phyloP scores from a whole-genome alignment of 371 early-diverging fungal species.

The Mucor indicus region DNA sequence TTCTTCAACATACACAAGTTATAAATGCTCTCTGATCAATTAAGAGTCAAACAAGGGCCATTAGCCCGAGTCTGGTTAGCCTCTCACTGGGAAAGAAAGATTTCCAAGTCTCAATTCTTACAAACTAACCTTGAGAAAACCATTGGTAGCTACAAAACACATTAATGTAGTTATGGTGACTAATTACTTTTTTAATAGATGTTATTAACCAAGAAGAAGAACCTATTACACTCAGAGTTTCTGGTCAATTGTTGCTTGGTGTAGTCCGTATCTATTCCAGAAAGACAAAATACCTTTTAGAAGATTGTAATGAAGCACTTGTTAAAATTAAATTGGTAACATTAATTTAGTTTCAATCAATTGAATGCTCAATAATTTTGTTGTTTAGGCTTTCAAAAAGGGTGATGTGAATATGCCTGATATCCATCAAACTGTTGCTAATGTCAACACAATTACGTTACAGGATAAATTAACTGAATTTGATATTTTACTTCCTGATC shows the following conservation, averaged over 20 bases:
- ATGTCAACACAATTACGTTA: conserved; percentile 81
- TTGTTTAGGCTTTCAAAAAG: conserved; percentile 74
- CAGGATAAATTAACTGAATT: conserved; percentile 86
- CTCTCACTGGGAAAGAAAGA: conserved; percentile 95
- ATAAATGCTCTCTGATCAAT: conserved; percentile 25
- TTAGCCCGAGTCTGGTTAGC: conserved; percentile 98
- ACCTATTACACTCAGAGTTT: conserved; percentile 90
- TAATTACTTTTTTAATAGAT: neutral
- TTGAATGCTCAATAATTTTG: neutral
- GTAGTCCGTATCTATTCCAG: conserved; percentile 95
- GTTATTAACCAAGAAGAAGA: conserved; percentile 60
- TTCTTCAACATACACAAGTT: neutral
- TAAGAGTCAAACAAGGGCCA: conserved; percentile 83
- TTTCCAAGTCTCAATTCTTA: conserved; percentile 90
- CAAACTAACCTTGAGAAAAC: conserved; percentile 86
- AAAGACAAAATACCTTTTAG: conserved; percentile 94
- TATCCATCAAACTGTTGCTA: conserved; percentile 68
- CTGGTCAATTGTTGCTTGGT: conserved; percentile 96
- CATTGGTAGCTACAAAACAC: conserved; percentile 58
- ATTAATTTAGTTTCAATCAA: neutral
- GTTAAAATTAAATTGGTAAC: conserved; percentile 89
- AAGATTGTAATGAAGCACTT: conserved; percentile 97
- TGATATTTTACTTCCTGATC: conserved; percentile 84
- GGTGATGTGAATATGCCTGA: conserved; percentile 86
- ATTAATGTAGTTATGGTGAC: no score